phyloP scores from a whole-genome alignment of 176 grass and related monocot species.

The Ananas comosus region DNA sequence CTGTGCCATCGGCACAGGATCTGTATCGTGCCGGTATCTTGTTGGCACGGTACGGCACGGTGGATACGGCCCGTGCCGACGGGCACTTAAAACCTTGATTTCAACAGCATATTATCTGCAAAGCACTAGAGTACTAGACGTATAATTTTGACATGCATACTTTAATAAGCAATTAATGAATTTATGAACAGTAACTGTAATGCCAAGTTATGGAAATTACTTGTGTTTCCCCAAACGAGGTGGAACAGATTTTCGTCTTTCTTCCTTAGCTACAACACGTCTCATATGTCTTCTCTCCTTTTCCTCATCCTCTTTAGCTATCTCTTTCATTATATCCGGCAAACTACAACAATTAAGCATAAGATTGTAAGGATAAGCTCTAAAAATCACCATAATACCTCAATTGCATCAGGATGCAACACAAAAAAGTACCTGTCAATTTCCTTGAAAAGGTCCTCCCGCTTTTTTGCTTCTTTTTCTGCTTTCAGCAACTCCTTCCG shows the following conservation, averaged over 20 bases:
- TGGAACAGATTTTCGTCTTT: constrained; percentile 63
- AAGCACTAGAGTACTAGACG: too few relatives aligned
- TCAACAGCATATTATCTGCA: too few relatives aligned
- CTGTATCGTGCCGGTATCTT: too few relatives aligned
- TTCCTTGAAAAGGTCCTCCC: constrained; percentile 59
- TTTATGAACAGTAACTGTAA: not conserved
- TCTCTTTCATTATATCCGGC: constrained; percentile 73
- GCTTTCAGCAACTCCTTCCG: constrained; percentile 64
- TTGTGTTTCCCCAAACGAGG: constrained; percentile 87
- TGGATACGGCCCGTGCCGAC: too few relatives aligned
- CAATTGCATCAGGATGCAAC: not conserved
- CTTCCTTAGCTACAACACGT: constrained; percentile 50
- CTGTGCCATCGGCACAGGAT: too few relatives aligned
- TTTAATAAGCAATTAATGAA: not conserved
- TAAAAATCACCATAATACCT: not conserved
- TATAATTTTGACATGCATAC: not conserved
- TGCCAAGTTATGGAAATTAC: constrained; percentile 29
- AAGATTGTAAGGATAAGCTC: not conserved
- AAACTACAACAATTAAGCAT: constrained; percentile 37
- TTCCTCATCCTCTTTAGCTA: constrained; percentile 88
- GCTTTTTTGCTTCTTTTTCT: constrained; percentile 57
- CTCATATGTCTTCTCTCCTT: constrained; percentile 56
- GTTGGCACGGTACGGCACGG: too few relatives aligned
- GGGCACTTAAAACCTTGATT: too few relatives aligned
- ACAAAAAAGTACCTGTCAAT: constrained; percentile 59